phyloP scores from a whole-genome alignment of 345 rosid species.

The Geranium rotundifolium region DNA sequence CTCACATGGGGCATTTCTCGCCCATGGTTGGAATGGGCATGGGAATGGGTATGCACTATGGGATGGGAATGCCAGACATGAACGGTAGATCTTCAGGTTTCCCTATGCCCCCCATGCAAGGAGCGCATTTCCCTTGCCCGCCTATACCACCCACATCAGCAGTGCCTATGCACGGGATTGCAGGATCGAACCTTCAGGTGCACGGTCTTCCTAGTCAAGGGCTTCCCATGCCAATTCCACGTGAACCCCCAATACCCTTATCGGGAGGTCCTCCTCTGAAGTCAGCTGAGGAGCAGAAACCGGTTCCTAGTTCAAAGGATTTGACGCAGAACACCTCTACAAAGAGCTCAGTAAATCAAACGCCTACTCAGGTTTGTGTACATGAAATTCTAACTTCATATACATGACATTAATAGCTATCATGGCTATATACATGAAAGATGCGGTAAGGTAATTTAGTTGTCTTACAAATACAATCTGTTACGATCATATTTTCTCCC shows the following conservation, averaged over 20 bases:
- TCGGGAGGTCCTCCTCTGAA: slow-evolving; percentile 27
- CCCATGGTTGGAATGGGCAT: slow-evolving; percentile 18
- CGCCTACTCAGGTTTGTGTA: slow-evolving; percentile 34
- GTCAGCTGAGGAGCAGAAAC: slow-evolving; percentile 20
- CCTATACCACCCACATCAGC: slow-evolving; percentile 13
- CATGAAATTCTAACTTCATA: background rate
- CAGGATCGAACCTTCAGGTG: slow-evolving; percentile 32
- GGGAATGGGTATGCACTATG: slow-evolving; percentile 38
- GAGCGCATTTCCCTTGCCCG: slow-evolving; percentile 35
- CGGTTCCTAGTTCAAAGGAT: slow-evolving; percentile 28
- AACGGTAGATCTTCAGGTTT: slow-evolving; percentile 30
- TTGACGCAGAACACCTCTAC: slow-evolving; percentile 17
- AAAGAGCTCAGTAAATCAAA: slow-evolving; percentile 21
- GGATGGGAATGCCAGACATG: slow-evolving; percentile 48
- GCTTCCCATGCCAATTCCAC: slow-evolving; percentile 26
- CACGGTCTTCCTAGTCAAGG: slow-evolving; percentile 33
- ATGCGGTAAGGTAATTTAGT: too few relatives aligned
- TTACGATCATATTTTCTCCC: too few relatives aligned
- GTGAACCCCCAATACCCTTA: slow-evolving; percentile 21
- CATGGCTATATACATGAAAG: too few relatives aligned
- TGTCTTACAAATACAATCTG: too few relatives aligned
- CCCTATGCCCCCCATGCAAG: slow-evolving; percentile 35
- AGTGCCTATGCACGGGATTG: slow-evolving; percentile 21
- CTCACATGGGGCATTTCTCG: slow-evolving; percentile 17
- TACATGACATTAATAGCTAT: too few relatives aligned